Evolutionary conservation across 495 filamentous ascomycete species (phyloP).

Genomic region (Xylaria cubensis): DNA sequence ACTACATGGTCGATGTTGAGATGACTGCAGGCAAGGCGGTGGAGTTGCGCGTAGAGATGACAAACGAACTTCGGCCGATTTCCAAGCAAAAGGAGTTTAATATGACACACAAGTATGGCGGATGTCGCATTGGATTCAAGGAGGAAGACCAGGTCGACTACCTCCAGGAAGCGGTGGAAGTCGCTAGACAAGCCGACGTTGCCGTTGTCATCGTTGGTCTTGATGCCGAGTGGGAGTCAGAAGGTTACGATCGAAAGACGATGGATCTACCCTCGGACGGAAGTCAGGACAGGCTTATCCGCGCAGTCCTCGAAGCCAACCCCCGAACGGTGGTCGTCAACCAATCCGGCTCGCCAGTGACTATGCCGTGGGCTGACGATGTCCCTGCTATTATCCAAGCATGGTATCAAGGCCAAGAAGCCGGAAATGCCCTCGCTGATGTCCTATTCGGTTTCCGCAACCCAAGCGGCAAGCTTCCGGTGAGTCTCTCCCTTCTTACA

Average conservation of each 20-base stretch:
- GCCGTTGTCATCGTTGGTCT: constrained; percentile 82
- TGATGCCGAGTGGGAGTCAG: constrained; percentile 87
- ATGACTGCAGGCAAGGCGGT: constrained; percentile 57
- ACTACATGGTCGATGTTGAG: constrained; percentile 59
- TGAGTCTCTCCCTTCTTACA: constrained; percentile 32
- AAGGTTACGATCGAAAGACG: constrained; percentile 81
- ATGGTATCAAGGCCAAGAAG: constrained; percentile 88
- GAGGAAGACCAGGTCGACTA: constrained; percentile 73
- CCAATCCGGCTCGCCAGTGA: constrained; percentile 83
- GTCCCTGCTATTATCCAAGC: constrained; percentile 75
- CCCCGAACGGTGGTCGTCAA: constrained; percentile 79
- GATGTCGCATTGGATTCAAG: constrained; percentile 79
- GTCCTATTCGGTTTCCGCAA: constrained; percentile 85
- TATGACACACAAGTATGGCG: constrained; percentile 68
- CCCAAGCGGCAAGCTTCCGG: constrained; percentile 86
- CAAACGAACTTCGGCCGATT: constrained; percentile 65
- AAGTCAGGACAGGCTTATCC: constrained; percentile 76
- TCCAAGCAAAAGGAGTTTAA: constrained; percentile 56
- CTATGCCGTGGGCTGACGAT: constrained; percentile 79
- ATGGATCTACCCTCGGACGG: constrained; percentile 79
- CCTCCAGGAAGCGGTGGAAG: constrained; percentile 72
- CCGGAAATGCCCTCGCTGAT: constrained; percentile 84
- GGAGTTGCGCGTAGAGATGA: constrained; percentile 62
- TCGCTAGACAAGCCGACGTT: constrained; percentile 72
- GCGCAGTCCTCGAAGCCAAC: constrained; percentile 72